Evolutionary conservation across 495 filamentous ascomycete genomes (phyloP).

Genomic region (Tuber magnatum): DNA sequence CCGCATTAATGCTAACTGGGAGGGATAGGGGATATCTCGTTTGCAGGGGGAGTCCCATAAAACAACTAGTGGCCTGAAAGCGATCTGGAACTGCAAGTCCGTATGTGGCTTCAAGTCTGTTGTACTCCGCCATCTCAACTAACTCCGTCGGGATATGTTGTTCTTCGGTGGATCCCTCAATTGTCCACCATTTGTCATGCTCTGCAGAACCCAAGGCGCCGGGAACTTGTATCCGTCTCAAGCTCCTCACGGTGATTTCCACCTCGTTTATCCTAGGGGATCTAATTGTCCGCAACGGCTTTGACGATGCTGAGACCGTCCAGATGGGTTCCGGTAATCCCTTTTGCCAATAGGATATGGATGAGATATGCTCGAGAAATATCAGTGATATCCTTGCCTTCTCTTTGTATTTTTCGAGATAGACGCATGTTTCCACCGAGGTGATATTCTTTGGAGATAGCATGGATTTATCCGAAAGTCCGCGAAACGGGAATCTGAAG

Average conservation of each 20-base stretch:
- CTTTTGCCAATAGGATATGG: conserved; percentile 25
- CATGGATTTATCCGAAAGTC: conserved; percentile 6
- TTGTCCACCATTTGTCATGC: conserved; percentile 7
- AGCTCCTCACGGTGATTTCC: not conserved
- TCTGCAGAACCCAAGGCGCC: not conserved
- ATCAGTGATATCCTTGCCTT: conserved; percentile 22
- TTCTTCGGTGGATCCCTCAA: not conserved
- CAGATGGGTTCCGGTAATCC: conserved; percentile 9
- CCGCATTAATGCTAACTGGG: conserved; percentile 34
- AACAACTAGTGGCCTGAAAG: conserved; percentile 12
- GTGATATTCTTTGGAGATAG: not conserved
- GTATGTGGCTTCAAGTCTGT: conserved; percentile 42
- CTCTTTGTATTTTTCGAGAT: conserved; percentile 22
- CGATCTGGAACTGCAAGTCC: conserved; percentile 40
- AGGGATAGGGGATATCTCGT: conserved; percentile 12
- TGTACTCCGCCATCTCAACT: conserved; percentile 11
- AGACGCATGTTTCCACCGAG: not conserved
- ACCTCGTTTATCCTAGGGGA: not conserved
- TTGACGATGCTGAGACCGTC: conserved; percentile 11
- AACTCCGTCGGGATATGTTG: not conserved
- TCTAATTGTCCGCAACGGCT: not conserved
- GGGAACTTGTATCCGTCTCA: not conserved
- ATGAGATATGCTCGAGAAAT: conserved; percentile 22
- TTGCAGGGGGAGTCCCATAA: conserved; percentile 41
- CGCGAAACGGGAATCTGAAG: conserved; percentile 45